These are phyloP conservation scores for Pythium dissotocum DNA, from an alignment of 352 stramenopile species.

Conservation along the genomic window DNA sequence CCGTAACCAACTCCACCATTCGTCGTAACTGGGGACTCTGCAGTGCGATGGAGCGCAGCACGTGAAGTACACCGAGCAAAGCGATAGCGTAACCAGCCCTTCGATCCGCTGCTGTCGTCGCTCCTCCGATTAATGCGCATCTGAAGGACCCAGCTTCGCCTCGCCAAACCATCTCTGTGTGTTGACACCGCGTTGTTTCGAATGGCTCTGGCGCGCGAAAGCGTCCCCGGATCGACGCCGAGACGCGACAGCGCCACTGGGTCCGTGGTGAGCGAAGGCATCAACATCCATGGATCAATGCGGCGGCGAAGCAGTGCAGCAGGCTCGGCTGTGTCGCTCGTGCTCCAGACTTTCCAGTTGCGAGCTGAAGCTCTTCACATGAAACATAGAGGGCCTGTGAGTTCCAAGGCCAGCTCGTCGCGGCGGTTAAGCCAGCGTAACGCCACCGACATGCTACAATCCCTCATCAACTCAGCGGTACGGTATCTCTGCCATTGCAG, in stretches of 20 bases:
- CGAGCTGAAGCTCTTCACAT: constrained; percentile 13
- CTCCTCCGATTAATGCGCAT: not conserved
- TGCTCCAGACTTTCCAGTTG: constrained; percentile 29
- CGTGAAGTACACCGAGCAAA: no score
- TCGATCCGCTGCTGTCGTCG: not conserved
- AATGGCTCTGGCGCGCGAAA: not conserved
- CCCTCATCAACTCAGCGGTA: constrained; percentile 39
- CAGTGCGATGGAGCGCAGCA: no score
- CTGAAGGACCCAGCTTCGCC: not conserved
- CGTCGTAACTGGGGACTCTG: not conserved
- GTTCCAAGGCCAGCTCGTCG: constrained; percentile 11
- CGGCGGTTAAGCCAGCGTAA: not conserved
- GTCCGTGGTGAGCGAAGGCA: not conserved
- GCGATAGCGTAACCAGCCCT: not conserved
- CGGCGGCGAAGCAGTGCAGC: constrained; percentile 16
- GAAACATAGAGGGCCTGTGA: not conserved
- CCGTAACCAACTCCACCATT: not conserved
- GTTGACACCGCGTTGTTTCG: not conserved
- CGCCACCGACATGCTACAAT: constrained; percentile 31
- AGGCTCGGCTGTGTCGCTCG: constrained; percentile 19
- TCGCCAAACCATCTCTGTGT: not conserved
- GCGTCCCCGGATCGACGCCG: not conserved
- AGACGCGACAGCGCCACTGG: not conserved
- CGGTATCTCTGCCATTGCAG: not conserved
- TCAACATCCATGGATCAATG: not conserved